A percentile compares a stretch with the other conserved stretches of the same genome.
Evolutionary conservation across 2,329 filamentous ascomycete species (phyloP).

Genomic region (Fusarium tricinctum): DNA sequence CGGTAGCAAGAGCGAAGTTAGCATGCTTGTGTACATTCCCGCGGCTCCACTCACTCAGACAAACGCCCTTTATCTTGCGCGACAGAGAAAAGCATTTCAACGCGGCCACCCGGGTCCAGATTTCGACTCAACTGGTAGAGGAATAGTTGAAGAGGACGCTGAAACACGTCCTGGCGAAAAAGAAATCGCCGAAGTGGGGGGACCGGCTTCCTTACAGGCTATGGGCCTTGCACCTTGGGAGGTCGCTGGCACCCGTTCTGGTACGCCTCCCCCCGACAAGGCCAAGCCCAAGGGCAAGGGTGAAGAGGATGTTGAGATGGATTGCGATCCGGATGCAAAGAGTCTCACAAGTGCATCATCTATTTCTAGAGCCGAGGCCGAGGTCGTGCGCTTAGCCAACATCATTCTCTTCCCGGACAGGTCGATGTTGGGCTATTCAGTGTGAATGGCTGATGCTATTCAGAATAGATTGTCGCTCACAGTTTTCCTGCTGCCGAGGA

Average conservation of each 20-base stretch:
- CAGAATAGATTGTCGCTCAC: neutral
- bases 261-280: conserved; percentile 48
- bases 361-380: conserved; percentile 61
- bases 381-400: conserved; percentile 68
- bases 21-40: conserved; percentile 68
- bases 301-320: conserved; percentile 50
- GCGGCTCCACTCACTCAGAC: conserved; percentile 70
- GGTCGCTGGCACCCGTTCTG: conserved; percentile 51
- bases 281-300: conserved; percentile 43
- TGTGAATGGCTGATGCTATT: conserved; percentile 29
- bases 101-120: conserved; percentile 68
- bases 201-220: conserved; percentile 65
- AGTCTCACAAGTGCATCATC: conserved; percentile 47
- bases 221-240: conserved; percentile 71
- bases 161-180: conserved; percentile 63
- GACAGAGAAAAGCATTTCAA: conserved; percentile 70
- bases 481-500: neutral
- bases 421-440: conserved; percentile 54
- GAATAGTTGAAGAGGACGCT: conserved; percentile 64
- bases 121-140: conserved; percentile 67
- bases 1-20: conserved; percentile 53
- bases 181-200: conserved; percentile 66
- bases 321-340: conserved; percentile 44
- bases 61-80: conserved; percentile 69
- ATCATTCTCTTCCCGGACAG: conserved; percentile 69